Evolutionary conservation across 148 eudicot species (phyloP).

Genomic region (Rhododendron williamsianum): DNA sequence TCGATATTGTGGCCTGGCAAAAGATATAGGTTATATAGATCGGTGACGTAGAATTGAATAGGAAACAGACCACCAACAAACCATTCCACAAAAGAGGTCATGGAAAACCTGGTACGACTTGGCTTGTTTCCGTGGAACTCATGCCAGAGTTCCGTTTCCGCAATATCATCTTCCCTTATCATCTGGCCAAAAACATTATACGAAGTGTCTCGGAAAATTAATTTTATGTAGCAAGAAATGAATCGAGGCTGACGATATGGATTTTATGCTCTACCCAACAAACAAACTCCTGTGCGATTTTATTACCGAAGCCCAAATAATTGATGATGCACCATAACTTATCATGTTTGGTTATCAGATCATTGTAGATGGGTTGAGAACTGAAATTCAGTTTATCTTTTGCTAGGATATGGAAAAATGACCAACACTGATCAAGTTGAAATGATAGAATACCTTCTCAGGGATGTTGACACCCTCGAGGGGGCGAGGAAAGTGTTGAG

Average conservation of each 20-base stretch:
- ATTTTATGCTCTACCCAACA: background rate
- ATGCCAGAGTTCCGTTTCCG: constrained; percentile 23
- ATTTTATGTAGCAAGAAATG: background rate
- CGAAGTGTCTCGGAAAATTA: background rate
- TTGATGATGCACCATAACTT: background rate
- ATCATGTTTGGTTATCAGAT: background rate
- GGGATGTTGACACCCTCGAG: constrained; percentile 21
- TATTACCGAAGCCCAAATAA: background rate
- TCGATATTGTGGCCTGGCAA: background rate
- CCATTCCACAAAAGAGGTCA: background rate
- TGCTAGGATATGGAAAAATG: background rate
- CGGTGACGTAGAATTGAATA: background rate
- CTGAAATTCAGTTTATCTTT: background rate
- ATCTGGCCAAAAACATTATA: background rate
- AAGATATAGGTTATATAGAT: background rate
- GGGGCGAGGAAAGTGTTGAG: constrained; percentile 14
- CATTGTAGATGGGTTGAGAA: background rate
- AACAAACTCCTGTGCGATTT: background rate
- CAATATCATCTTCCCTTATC: constrained; percentile 9
- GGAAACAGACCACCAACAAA: background rate
- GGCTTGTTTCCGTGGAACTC: background rate
- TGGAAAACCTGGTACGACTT: background rate
- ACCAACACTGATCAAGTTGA: background rate
- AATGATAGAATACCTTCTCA: constrained; percentile 15
- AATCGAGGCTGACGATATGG: background rate